These are phyloP conservation scores for Cnidoscolus chayamansa DNA, from an alignment of 441 rosid species.

Conservation along the genomic window DNA sequence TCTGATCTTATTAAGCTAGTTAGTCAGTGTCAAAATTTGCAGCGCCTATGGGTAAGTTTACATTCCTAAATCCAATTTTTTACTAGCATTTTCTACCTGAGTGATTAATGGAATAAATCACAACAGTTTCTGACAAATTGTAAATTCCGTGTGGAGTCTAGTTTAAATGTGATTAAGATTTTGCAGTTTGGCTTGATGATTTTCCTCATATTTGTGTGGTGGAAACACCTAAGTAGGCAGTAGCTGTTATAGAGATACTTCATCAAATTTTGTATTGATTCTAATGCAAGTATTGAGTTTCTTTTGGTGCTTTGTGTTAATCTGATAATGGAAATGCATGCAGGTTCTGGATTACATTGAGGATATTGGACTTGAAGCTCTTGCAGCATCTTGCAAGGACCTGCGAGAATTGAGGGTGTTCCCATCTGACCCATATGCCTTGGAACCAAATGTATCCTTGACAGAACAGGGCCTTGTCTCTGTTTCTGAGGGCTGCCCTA, in stretches of 20 bases:
- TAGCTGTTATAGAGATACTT: neutral
- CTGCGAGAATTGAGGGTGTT: slow-evolving; percentile 79
- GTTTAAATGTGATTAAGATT: no score
- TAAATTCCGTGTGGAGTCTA: neutral
- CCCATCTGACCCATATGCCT: slow-evolving; percentile 69
- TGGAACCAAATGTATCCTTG: slow-evolving; percentile 52
- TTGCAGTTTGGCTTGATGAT: neutral
- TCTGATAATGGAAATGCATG: slow-evolving; percentile 21
- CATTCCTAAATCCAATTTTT: neutral
- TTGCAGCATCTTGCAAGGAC: slow-evolving; percentile 70
- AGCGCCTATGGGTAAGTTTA: slow-evolving; percentile 69
- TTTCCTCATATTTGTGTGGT: neutral
- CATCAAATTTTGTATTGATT: slow-evolving; percentile 3
- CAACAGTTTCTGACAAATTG: neutral
- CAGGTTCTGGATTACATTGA: slow-evolving; percentile 88
- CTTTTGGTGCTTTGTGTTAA: neutral
- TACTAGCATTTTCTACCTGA: neutral
- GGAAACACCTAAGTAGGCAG: neutral
- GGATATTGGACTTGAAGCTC: slow-evolving; percentile 71
- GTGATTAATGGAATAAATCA: neutral
- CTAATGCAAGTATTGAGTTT: neutral
- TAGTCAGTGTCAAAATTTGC: slow-evolving; percentile 57
- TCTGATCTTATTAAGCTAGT: slow-evolving; percentile 66
- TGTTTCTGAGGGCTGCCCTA: slow-evolving; percentile 74
- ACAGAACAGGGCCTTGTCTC: slow-evolving; percentile 81